phyloP scores from a whole-genome alignment of 352 stramenopile genomes.

The Pythium aristosporum region DNA sequence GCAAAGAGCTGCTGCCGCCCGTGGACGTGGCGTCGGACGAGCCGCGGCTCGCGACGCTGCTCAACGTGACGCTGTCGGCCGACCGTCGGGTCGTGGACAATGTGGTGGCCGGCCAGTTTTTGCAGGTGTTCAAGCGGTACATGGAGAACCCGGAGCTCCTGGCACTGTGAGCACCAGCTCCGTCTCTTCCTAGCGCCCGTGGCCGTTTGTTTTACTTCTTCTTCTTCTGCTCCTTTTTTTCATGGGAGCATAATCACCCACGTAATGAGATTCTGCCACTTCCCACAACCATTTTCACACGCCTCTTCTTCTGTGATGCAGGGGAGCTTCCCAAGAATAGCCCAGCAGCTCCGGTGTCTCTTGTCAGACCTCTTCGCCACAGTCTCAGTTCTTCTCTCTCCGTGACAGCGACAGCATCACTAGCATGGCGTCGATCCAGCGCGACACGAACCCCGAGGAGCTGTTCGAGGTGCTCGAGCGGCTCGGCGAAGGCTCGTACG shows the following conservation, averaged over 20 bases:
- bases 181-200: too few species aligned
- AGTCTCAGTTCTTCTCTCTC: not conserved
- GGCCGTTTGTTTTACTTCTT: too few species aligned
- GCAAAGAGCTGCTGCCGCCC: conserved; percentile 81
- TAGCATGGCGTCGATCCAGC: conserved; percentile 65
- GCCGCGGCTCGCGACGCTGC: conserved; percentile 89
- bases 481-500: conserved; percentile 84
- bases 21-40: conserved; percentile 46
- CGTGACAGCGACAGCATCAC: not conserved
- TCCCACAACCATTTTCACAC: too few species aligned
- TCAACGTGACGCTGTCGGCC: conserved; percentile 96
- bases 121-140: conserved; percentile 96
- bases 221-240: too few species aligned
- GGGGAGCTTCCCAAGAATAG: not conserved
- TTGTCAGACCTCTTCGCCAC: not conserved
- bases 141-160: conserved; percentile 94
- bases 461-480: conserved; percentile 76
- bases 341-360: too few species aligned
- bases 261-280: too few species aligned
- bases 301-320: too few species aligned
- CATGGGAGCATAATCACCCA: too few species aligned
- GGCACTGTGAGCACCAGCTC: conserved; percentile 39
- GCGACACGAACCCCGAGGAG: conserved; percentile 61
- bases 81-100: conserved; percentile 98
- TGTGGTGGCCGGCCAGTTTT: conserved; percentile 94